Evolutionary conservation across 352 stramenopile species (phyloP).

Genomic region (Phytophthora parvispora): DNA sequence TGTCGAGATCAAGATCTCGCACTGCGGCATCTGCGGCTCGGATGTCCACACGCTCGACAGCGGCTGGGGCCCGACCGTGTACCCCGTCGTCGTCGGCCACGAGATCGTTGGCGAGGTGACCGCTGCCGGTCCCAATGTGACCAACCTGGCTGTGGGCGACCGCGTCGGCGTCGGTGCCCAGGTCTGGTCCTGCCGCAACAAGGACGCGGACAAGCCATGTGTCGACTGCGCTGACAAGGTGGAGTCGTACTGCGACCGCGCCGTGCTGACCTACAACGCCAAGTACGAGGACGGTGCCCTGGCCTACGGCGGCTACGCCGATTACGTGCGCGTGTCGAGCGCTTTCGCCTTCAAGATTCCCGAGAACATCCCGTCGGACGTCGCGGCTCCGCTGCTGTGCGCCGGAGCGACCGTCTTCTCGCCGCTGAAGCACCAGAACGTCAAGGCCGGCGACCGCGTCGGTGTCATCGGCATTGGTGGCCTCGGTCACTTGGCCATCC

Average conservation of each 20-base stretch:
- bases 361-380: slow-evolving; percentile 59
- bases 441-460: slow-evolving; percentile 65
- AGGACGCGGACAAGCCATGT: slow-evolving; percentile 71
- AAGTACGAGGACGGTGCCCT: slow-evolving; percentile 58
- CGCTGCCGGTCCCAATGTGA: slow-evolving; percentile 55
- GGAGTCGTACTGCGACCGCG: slow-evolving; percentile 74
- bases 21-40: slow-evolving; percentile 72
- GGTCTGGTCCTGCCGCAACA: slow-evolving; percentile 72
- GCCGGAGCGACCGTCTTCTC: slow-evolving; percentile 87
- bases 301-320: slow-evolving; percentile 75
- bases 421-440: slow-evolving; percentile 66
- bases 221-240: slow-evolving; percentile 60
- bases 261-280: slow-evolving; percentile 64
- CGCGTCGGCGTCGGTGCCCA: slow-evolving; percentile 84
- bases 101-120: slow-evolving; percentile 69
- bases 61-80: slow-evolving; percentile 51
- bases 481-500: slow-evolving; percentile 87
- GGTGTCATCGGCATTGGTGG: slow-evolving; percentile 86
- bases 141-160: slow-evolving; percentile 78
- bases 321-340: slow-evolving; percentile 75
- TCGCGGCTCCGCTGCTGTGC: slow-evolving; percentile 76
- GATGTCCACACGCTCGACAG: slow-evolving; percentile 65
- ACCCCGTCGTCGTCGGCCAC: slow-evolving; percentile 60
- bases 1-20: slow-evolving; percentile 73
- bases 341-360: slow-evolving; percentile 77